A percentile compares a stretch with the other conserved stretches of the same genome.
phyloP scores from a whole-genome alignment of 2,329 filamentous ascomycete genomes.

The Calonectria crousiana region DNA sequence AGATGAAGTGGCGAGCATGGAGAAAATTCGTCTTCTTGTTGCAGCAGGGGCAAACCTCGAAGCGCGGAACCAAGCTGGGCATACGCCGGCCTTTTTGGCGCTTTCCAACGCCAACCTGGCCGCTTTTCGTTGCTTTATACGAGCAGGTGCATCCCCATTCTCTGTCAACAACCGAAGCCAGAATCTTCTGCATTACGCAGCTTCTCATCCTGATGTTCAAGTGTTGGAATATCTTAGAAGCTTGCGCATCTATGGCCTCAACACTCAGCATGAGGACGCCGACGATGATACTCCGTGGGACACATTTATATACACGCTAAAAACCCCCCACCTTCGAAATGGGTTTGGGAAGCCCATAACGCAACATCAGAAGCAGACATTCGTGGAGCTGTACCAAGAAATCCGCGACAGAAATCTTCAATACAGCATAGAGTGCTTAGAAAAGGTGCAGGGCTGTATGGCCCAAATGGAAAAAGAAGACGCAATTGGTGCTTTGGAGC shows the following conservation, averaged over 20 bases:
- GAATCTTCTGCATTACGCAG: neutral
- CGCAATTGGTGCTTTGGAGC: neutral
- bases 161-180: neutral
- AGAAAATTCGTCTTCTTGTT: neutral
- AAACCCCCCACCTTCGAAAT: neutral
- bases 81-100: neutral
- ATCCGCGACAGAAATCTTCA: constrained; percentile 12
- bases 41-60: neutral
- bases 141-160: neutral
- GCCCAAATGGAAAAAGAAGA: neutral
- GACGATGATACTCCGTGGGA: neutral
- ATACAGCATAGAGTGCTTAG: neutral
- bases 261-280: neutral
- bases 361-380: neutral
- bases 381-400: neutral
- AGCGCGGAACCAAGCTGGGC: neutral
- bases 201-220: neutral
- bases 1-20: neutral
- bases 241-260: neutral
- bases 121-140: neutral
- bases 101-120: neutral
- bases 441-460: neutral
- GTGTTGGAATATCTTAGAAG: neutral
- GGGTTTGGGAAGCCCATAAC: neutral
- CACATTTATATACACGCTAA: neutral